Base-by-base conservation (phyloP, 1,284 basidiomycete genomes). In the Microstroma glucosiphilum region DNA sequence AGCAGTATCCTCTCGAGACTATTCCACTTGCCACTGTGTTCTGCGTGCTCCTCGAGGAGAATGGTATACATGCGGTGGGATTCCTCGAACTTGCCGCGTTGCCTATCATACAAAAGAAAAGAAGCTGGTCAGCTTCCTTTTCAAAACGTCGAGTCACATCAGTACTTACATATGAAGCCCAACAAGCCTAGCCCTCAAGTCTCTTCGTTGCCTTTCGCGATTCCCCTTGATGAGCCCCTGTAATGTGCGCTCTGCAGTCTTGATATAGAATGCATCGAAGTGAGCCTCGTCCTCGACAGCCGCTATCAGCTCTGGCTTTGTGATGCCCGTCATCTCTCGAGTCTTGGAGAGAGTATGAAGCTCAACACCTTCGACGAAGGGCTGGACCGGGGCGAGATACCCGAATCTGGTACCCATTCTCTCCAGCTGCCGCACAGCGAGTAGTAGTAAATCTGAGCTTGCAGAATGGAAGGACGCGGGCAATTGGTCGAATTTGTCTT, bases 401-500 rank as follows among this genome's bases (percentile, higher is more conserved):
- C 86, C 87, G 8, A 83, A 80, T 63, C 81, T 81, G 19, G 91
- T 83, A 15, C 92, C 93, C 48, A 96, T 84, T 58, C 86, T 83
- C 73, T 94, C 89, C 42, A 96, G 84, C 89, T 94, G 70, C 6
- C 62, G 62, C 7, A 89, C 84, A 8, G 91, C 90, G 2, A 92
- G 82, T 68, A 93, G 88, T 1, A 90, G 80, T 40, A 94, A 82
- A 75, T 93, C 90, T 7, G 87, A 90, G 74, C 91, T 90, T 23
- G 79, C 76, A 1, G 72, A 64, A 23, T 80, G 75, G 48, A 75
- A 72, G 0, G 71, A 66, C 0, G 69, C 62, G 21, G 51, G 51
- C 13, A 54, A 21, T 25, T 26, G 19, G 25, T 54, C 51, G 21
- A 54, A 25, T 25, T 17, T 26, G 21, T 21, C 25, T 13, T 19